A percentile compares a stretch with the other conserved stretches of the same genome.
Conservation (phyloP, 1,139 yeast species). For the Diutina rugosa region DNA sequence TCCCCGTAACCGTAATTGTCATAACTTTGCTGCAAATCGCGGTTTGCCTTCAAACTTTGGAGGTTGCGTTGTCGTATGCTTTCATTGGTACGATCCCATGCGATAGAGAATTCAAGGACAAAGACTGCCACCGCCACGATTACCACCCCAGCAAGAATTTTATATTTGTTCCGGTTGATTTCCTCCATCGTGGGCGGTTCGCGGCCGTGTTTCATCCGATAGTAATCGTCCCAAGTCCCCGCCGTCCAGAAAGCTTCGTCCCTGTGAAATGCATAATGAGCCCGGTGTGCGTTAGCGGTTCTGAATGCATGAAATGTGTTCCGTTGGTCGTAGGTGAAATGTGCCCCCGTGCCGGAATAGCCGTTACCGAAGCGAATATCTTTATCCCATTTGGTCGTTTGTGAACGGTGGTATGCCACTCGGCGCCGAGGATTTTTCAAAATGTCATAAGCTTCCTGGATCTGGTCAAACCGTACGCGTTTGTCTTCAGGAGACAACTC, state of each 20-base stretch:
- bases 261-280: constrained; percentile 16
- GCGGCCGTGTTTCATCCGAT: constrained; percentile 25
- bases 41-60: constrained; percentile 31
- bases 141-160: constrained; percentile 30
- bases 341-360: constrained; percentile 5
- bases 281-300: constrained; percentile 27
- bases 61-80: constrained; percentile 15
- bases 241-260: constrained; percentile 50
- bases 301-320: constrained; percentile 17
- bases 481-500: constrained; percentile 25
- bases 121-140: constrained; percentile 26
- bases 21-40: constrained; percentile 35
- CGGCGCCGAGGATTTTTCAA: constrained; percentile 42
- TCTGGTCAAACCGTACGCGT: constrained; percentile 49
- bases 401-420: constrained; percentile 18
- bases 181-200: constrained; percentile 31
- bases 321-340: constrained; percentile 9
- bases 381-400: constrained; percentile 7
- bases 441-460: constrained; percentile 65
- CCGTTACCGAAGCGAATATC: constrained; percentile 4
- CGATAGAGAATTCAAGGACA: constrained; percentile 31
- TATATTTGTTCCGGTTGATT: constrained; percentile 30
- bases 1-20: constrained; percentile 42
- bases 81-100: constrained; percentile 24
- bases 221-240: constrained; percentile 63